These are phyloP conservation scores for Melanogaster broomeanus DNA, from an alignment of 768 basidiomycete genomes.

Conservation along the genomic window DNA sequence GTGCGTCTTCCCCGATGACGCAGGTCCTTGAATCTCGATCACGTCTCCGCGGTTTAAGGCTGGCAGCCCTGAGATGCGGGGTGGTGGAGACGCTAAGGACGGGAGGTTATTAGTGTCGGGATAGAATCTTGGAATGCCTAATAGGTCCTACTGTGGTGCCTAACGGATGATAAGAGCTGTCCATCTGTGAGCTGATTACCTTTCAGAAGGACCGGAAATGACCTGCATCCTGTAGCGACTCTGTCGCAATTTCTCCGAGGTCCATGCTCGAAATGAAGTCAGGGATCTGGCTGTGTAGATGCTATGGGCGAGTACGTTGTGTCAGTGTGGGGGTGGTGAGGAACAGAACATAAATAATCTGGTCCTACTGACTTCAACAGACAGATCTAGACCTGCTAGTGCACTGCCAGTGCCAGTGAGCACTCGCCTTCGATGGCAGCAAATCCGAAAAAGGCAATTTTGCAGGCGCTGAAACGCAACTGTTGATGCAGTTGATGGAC, in stretches of 20 bases:
- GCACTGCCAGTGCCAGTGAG: no score
- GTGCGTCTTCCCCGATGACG: slow-evolving; percentile 77
- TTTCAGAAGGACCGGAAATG: neutral
- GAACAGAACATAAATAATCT: no score
- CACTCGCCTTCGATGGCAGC: slow-evolving; percentile 4
- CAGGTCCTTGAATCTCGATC: slow-evolving; percentile 74
- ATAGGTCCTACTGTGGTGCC: slow-evolving; percentile 36
- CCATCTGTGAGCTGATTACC: slow-evolving; percentile 7
- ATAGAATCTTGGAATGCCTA: neutral
- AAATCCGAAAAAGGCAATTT: slow-evolving; percentile 1
- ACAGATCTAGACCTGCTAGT: no score
- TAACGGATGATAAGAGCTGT: slow-evolving; percentile 47
- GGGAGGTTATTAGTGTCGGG: slow-evolving; percentile 32
- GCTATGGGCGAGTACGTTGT: neutral
- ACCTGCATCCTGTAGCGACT: slow-evolving; percentile 38
- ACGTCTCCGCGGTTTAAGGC: slow-evolving; percentile 58
- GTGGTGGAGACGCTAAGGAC: slow-evolving; percentile 30
- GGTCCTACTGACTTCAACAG: no score
- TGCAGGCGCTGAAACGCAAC: no score
- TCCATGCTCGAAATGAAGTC: neutral
- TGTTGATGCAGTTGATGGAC: no score
- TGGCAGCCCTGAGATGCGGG: slow-evolving; percentile 17
- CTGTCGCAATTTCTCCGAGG: slow-evolving; percentile 35
- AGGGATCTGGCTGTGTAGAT: neutral
- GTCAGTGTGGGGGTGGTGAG: no score